These are phyloP conservation scores for Pugionium cornutum DNA, from an alignment of 345 rosid genomes.

Conservation along the genomic window DNA sequence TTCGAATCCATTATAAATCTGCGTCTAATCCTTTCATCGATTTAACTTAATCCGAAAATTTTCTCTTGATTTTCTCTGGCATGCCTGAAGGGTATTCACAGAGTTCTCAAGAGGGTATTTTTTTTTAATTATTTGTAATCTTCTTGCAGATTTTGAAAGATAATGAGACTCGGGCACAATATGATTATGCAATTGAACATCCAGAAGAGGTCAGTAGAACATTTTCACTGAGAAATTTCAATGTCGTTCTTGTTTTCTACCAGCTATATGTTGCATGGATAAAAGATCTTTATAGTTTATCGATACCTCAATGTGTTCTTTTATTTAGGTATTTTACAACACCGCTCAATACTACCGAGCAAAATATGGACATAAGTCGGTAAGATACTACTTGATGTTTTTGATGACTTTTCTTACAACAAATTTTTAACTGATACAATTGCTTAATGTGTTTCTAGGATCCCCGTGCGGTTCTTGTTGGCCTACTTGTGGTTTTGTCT, in stretches of 20 bases:
- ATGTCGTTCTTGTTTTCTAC: slow-evolving; percentile 6
- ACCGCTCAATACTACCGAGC: slow-evolving; percentile 91
- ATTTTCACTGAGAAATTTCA: background rate
- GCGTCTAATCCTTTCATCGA: too few species aligned
- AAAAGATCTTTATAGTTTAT: background rate
- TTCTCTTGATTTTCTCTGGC: too few species aligned
- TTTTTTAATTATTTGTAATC: background rate
- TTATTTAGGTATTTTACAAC: slow-evolving; percentile 76
- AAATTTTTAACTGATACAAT: background rate
- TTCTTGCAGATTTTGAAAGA: slow-evolving; percentile 83
- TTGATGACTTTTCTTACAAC: background rate
- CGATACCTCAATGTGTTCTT: slow-evolving; percentile 1
- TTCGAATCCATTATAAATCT: background rate
- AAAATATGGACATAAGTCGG: slow-evolving; percentile 93
- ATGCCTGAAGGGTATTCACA: too few species aligned
- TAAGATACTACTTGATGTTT: slow-evolving; percentile 41
- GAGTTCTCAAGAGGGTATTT: too few species aligned
- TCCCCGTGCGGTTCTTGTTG: slow-evolving; percentile 84
- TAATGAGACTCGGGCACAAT: slow-evolving; percentile 84
- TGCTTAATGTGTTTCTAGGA: slow-evolving; percentile 53
- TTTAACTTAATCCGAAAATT: too few species aligned
- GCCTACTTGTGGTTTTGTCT: slow-evolving; percentile 79
- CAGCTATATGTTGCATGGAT: too few species aligned
- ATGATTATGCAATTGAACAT: slow-evolving; percentile 95
- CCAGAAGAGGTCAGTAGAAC: slow-evolving; percentile 74